These are phyloP conservation scores for Adansonia digitata DNA, from an alignment of 345 rosid species.

Conservation along the genomic window DNA sequence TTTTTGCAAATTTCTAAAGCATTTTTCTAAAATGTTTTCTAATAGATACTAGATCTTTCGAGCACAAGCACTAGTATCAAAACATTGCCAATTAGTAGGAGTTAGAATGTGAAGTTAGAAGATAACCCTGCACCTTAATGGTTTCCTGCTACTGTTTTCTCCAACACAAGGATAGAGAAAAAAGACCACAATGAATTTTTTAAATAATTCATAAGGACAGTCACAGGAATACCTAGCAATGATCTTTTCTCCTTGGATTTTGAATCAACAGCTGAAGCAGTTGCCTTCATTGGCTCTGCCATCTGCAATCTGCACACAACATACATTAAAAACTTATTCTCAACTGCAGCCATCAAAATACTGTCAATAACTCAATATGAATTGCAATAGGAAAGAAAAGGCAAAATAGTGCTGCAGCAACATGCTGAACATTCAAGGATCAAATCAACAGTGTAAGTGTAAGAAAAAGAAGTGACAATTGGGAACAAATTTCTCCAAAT, in stretches of 20 bases:
- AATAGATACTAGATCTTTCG: not conserved
- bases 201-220: not conserved
- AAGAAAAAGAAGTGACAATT: not conserved
- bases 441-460: not conserved
- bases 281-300: constrained; percentile 39
- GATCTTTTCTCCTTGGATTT: constrained; percentile 33
- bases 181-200: constrained; percentile 1
- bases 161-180: not conserved
- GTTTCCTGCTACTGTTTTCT: not conserved
- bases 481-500: not conserved
- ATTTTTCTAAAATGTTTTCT: not conserved
- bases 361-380: not conserved
- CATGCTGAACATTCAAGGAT: not conserved
- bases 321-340: not conserved
- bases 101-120: not conserved
- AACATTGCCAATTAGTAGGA: not conserved
- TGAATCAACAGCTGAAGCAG: constrained; percentile 23
- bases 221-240: constrained; percentile 35
- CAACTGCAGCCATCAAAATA: not conserved
- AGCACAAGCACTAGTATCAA: not conserved
- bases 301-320: constrained; percentile 31
- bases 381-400: constrained; percentile 5
- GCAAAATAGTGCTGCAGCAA: not conserved
- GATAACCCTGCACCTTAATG: not conserved
- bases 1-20: not conserved